Evolutionary conservation across 2,329 filamentous ascomycete genomes (phyloP).

Genomic region (Aspergillus ustus): DNA sequence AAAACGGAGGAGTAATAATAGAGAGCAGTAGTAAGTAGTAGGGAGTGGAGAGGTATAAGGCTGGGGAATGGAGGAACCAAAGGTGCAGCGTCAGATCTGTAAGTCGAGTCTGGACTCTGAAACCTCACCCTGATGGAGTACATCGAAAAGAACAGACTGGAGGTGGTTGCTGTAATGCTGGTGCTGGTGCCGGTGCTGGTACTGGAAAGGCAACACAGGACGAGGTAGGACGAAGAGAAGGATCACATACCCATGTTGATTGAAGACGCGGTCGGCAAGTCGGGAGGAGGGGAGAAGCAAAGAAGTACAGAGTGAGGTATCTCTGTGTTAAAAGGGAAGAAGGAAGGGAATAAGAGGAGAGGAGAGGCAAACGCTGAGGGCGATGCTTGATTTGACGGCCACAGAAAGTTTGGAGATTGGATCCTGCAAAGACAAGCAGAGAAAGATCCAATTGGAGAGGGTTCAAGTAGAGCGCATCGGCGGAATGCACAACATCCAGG

Average conservation of each 20-base stretch:
- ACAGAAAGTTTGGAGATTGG: conserved; percentile 6
- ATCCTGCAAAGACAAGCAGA: background rate
- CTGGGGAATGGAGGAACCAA: conserved; percentile 18
- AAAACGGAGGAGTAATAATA: conserved; percentile 15
- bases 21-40: conserved; percentile 7
- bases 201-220: background rate
- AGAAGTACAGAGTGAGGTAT: background rate
- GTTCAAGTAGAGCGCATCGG: background rate
- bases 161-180: conserved; percentile 3
- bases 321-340: conserved; percentile 1
- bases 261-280: conserved; percentile 7
- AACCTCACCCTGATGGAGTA: background rate
- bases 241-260: conserved; percentile 28
- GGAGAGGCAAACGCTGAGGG: conserved; percentile 1
- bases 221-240: background rate
- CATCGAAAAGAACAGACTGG: background rate
- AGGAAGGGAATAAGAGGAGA: conserved; percentile 1
- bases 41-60: conserved; percentile 9
- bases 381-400: conserved; percentile 11
- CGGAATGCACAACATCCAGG: background rate
- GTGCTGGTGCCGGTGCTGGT: background rate
- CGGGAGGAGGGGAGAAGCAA: conserved; percentile 7
- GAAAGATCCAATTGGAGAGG: conserved; percentile 11
- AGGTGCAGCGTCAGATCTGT: conserved; percentile 13
- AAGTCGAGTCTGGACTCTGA: conserved; percentile 8